Conservation (phyloP, 2,329 filamentous ascomycete species). For the Mycosphaerella arachidis region DNA sequence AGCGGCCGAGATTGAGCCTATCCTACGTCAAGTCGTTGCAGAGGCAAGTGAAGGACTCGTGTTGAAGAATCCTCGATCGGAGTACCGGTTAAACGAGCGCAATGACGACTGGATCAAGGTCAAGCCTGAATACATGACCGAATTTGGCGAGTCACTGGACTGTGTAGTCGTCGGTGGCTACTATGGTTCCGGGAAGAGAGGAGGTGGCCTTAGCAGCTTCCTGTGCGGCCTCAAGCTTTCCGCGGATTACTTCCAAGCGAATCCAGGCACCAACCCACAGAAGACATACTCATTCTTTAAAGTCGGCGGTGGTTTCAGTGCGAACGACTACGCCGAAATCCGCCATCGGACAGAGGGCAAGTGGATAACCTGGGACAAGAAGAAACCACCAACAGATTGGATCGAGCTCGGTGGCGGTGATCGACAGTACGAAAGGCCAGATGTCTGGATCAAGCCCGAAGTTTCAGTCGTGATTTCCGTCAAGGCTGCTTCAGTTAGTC, state of each 20-base stretch:
- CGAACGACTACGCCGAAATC: conserved; percentile 78
- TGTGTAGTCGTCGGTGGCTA: conserved; percentile 87
- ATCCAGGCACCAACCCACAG: conserved; percentile 50
- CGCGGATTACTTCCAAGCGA: background rate
- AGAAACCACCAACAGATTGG: conserved; percentile 69
- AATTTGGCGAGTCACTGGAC: conserved; percentile 90
- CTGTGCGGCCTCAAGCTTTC: conserved; percentile 66
- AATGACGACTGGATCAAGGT: conserved; percentile 98
- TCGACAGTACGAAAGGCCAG: conserved; percentile 70
- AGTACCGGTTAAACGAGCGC: conserved; percentile 80
- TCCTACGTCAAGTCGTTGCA: conserved; percentile 76
- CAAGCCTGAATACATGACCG: conserved; percentile 96
- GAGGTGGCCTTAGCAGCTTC: conserved; percentile 78
- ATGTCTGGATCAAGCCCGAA: conserved; percentile 86
- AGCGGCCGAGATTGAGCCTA: conserved; percentile 69
- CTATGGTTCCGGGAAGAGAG: conserved; percentile 80
- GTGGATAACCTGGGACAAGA: conserved; percentile 80
- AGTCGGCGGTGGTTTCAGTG: conserved; percentile 88
- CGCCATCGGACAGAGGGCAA: conserved; percentile 82
- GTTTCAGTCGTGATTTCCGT: conserved; percentile 84
- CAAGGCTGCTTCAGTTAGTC: conserved; percentile 75
- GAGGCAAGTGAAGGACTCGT: conserved; percentile 87
- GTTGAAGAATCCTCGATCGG: conserved; percentile 84
- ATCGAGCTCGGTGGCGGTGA: conserved; percentile 79
- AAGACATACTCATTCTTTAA: conserved; percentile 95